Base-by-base conservation (phyloP, 306 rosid species). In the Castanea crenata region DNA sequence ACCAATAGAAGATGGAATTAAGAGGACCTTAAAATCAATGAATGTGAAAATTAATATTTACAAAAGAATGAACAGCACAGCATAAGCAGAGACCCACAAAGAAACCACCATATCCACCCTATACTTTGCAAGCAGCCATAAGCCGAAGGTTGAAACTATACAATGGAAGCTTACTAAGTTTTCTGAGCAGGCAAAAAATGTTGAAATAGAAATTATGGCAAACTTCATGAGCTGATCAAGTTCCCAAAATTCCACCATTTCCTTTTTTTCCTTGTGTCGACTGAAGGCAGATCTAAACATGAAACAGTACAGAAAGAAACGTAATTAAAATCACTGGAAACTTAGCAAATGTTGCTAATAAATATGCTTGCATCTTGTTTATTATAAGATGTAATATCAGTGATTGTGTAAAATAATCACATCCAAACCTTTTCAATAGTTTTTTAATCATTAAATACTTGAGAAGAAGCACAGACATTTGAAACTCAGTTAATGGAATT, bases 211-310 rank as follows among this genome's bases (percentile, higher is more conserved):
- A 79, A 68, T 59, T 9, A 75, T 77, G 57, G 81, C 83, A 29
- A 63, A 67, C 57, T 34, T 25, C 34, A 56, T 35, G 71, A 21
- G 73, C 41, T 32, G 76, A 76, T 76, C 74, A 82, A 87, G 44
- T 29, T 77, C 41, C 76, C 75, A 13, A 84, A 79, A 77, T 85
- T 85, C 98, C 94, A 95, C 99, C 97, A 92, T 84, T 63, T 92
- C 89, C 88, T 91, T 92, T 93, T 92, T 79, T 84, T 95, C 96
- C 67, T 89, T 38, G 52, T 13, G 74, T 21, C 19, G 14, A 83
- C 71, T 0, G 80, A 54, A 29, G 96, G 96, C 61, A 89, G 82
- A 54, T 88, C 91, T 88, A 84, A 71, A 83, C 15, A 55, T 10
- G 71, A 77, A 65, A 54, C 14, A 58, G 46, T 18, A 78, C 35